Base-by-base conservation (phyloP, 2,329 filamentous ascomycete species). In the Cladosporium oxysporum region DNA sequence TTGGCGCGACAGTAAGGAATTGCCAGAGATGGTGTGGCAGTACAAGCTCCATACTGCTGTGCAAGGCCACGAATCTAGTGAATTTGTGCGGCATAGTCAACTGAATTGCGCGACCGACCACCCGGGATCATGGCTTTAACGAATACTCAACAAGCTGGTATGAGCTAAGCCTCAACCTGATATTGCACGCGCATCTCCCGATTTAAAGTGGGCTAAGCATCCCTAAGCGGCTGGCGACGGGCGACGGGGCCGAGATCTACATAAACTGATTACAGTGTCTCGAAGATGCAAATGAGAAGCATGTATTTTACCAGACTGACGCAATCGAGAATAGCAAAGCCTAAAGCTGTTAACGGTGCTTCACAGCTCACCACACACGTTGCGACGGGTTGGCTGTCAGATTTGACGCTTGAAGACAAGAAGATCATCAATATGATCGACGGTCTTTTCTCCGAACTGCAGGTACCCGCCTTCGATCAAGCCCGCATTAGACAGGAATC, bases 401-500 rank as follows among this genome's bases (percentile, higher is more conserved):
- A 12, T 2, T 55, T 33, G 52, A 55, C 8, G 5, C 16, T 31
- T 29, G 33, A 58, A 35, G 31, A 58, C 11, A 28, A 21, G 29
- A 21, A 33, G 28, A 53, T 31, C 50, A n/a, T 31, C 28, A 11
- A 21, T 14, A 58, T 28, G 55, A 35, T 41, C 23, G 33, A 37
- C 55, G 33, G n/a, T 21, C 33, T 26, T 23, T 41, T 28, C 33
- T 58, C 55, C 55, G 55, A 28, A 58, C 33, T 58, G 55, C 55
- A 58, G 33, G 31, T 37, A 35, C 33, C 55, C 33, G 55, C 12
- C 23, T n/a, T 41, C 33, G 21, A 33, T 37, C 29, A 35, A 58
- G 53, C 31, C 21, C n/a, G 3, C n/a, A 41, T 14, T 4, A 11
- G 33, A 5, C n/a, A 7, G 23, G 41, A 12, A 41, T 14, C 23